phyloP scores from a whole-genome alignment of 106 monocot species.

The Agapanthus africanus region DNA sequence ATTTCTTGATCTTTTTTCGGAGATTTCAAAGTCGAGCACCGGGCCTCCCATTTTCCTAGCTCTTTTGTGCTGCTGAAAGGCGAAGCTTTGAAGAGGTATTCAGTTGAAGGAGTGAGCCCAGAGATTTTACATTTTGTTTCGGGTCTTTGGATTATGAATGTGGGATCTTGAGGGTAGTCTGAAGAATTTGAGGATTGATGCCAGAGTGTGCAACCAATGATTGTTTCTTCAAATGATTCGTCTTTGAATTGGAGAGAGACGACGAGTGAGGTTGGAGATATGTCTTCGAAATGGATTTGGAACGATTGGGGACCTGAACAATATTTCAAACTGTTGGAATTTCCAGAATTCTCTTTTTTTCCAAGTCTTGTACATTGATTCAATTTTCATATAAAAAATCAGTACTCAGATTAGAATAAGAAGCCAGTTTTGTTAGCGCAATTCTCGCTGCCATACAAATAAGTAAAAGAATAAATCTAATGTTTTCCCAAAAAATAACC shows the following conservation, averaged over 20 bases:
- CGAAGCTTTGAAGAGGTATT: constrained; percentile 52
- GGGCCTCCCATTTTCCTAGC: constrained; percentile 41
- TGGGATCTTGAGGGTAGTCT: constrained; percentile 40
- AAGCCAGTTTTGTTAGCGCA: no score
- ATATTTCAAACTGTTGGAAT: no score
- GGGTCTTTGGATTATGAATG: constrained; percentile 33
- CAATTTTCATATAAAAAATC: no score
- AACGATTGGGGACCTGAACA: constrained; percentile 26
- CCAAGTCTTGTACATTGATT: no score
- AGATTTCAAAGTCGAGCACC: constrained; percentile 31
- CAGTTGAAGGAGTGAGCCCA: constrained; percentile 50
- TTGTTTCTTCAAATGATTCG: constrained; percentile 31
- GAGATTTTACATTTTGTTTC: constrained; percentile 44
- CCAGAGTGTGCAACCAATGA: constrained; percentile 58
- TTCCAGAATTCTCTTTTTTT: no score
- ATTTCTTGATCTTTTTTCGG: constrained; percentile 23
- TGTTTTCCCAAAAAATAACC: no score
- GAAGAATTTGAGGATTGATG: constrained; percentile 24
- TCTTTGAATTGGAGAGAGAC: constrained; percentile 36
- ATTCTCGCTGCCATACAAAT: no score
- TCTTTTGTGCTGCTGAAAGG: constrained; percentile 50
- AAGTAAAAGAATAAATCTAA: no score
- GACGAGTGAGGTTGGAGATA: constrained; percentile 37
- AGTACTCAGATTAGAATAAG: no score
- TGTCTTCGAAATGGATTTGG: constrained; percentile 42